Evolutionary conservation across 495 filamentous ascomycete genomes (phyloP).

Genomic region (Talaromyces ruber): DNA sequence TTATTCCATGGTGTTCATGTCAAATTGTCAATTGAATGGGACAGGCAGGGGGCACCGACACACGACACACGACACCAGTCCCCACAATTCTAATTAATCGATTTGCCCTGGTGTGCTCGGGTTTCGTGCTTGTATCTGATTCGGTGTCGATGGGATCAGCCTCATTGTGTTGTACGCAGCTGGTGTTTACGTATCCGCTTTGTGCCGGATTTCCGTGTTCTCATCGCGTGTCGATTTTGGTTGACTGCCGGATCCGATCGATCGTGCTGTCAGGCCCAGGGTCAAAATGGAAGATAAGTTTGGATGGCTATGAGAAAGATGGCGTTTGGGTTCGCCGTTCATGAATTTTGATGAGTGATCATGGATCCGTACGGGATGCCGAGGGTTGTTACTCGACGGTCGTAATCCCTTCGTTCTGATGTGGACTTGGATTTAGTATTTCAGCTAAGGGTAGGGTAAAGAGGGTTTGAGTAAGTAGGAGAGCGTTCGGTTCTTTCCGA

Average conservation of each 20-base stretch:
- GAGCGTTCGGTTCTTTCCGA: background rate
- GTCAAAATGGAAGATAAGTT: background rate
- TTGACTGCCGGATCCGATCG: background rate
- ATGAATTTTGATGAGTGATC: background rate
- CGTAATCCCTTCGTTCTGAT: background rate
- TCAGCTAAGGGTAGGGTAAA: background rate
- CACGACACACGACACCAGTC: background rate
- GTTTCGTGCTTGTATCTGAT: background rate
- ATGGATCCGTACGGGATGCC: background rate
- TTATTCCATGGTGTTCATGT: background rate
- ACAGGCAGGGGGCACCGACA: background rate
- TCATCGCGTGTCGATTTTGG: background rate
- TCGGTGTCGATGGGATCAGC: background rate
- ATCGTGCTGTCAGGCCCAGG: no score
- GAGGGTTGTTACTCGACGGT: background rate
- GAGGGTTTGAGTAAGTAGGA: background rate
- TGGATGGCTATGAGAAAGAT: background rate
- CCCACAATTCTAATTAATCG: background rate
- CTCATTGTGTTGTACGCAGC: background rate
- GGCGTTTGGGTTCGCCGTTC: background rate
- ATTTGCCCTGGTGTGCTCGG: background rate
- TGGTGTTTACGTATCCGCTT: background rate
- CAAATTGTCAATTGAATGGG: no score
- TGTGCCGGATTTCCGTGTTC: background rate
- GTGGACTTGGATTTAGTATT: background rate